Percentiles rank a stretch among this genome's conserved stretches.
Conservation (phyloP, 163 green algal genomes). For the Volvox carteri region DNA sequence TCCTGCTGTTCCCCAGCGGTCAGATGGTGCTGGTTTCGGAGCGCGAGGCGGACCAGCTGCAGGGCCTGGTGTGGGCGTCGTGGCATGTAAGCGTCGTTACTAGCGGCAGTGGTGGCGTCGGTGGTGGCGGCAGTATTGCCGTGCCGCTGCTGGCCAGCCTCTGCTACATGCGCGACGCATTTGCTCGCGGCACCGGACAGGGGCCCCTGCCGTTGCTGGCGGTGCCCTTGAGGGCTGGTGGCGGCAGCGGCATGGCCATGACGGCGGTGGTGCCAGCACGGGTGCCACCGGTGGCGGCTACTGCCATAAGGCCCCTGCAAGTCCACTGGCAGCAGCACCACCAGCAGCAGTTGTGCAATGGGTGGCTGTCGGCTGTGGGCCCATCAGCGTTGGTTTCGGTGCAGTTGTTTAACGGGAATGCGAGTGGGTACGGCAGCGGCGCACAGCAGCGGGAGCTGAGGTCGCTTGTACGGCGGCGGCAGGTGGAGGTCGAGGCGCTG, state of each 20-base stretch:
- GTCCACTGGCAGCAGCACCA: not conserved
- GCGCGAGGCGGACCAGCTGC: constrained; percentile 67
- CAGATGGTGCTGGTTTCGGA: constrained; percentile 72
- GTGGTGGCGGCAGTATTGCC: too few relatives aligned
- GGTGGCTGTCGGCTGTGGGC: too few relatives aligned
- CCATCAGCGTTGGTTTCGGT: constrained; percentile 36
- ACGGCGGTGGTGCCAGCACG: not conserved
- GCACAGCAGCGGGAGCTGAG: constrained; percentile 39
- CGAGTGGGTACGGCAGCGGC: constrained; percentile 45
- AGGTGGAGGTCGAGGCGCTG: constrained; percentile 62
- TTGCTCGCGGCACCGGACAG: not conserved
- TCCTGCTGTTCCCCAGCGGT: constrained; percentile 62
- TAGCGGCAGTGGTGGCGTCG: not conserved
- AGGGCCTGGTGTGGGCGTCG: constrained; percentile 40
- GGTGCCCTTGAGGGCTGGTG: not conserved
- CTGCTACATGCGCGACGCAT: constrained; percentile 38
- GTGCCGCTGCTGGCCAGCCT: constrained; percentile 52
- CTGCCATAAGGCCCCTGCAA: not conserved
- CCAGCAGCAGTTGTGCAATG: too few relatives aligned
- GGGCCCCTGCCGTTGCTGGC: not conserved
- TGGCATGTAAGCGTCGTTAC: not conserved
- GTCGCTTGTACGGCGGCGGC: constrained; percentile 47
- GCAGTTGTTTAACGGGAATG: constrained; percentile 66
- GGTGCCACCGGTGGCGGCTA: too few relatives aligned
- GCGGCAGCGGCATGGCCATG: not conserved